Evolutionary conservation across 768 basidiomycete genomes (phyloP).

Genomic region (Boletus rubropictus): DNA sequence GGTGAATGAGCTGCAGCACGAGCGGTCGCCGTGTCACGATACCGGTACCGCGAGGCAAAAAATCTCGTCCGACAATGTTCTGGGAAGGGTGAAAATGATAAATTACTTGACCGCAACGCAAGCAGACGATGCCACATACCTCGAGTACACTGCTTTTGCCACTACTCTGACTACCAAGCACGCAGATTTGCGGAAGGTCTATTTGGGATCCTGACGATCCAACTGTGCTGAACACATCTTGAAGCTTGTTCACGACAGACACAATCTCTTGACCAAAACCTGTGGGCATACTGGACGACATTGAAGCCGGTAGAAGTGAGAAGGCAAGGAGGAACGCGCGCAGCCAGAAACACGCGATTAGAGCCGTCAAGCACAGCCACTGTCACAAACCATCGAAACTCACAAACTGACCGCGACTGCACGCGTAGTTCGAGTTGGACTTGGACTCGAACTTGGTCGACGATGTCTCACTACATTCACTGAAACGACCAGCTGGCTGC

Average conservation of each 20-base stretch:
- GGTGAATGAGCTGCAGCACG: slow-evolving; percentile 92
- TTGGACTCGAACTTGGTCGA: neutral
- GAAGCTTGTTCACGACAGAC: slow-evolving; percentile 77
- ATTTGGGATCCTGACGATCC: slow-evolving; percentile 72
- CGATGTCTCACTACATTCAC: neutral
- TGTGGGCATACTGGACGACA: slow-evolving; percentile 38
- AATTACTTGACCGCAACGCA: neutral
- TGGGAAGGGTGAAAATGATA: slow-evolving; percentile 28
- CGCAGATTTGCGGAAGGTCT: slow-evolving; percentile 90
- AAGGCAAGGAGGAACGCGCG: slow-evolving; percentile 11
- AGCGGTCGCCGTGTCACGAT: slow-evolving; percentile 97
- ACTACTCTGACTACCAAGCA: slow-evolving; percentile 86
- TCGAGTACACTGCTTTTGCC: slow-evolving; percentile 92
- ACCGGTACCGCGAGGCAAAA: slow-evolving; percentile 96
- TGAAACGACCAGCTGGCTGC: neutral
- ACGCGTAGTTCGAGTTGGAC: neutral
- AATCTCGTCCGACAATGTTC: slow-evolving; percentile 98
- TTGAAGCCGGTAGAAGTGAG: slow-evolving; percentile 9
- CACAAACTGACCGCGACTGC: neutral
- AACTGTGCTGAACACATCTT: slow-evolving; percentile 84
- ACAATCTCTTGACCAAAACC: slow-evolving; percentile 81
- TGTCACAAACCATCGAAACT: neutral
- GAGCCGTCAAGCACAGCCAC: slow-evolving; percentile 26
- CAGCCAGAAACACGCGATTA: slow-evolving; percentile 21
- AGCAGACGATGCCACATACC: slow-evolving; percentile 39